Evolutionary conservation across 108 stramenopile species (phyloP), one percentile per base, ranked within the genome.

Genomic region (Stephanodiscus minutulus): DNA sequence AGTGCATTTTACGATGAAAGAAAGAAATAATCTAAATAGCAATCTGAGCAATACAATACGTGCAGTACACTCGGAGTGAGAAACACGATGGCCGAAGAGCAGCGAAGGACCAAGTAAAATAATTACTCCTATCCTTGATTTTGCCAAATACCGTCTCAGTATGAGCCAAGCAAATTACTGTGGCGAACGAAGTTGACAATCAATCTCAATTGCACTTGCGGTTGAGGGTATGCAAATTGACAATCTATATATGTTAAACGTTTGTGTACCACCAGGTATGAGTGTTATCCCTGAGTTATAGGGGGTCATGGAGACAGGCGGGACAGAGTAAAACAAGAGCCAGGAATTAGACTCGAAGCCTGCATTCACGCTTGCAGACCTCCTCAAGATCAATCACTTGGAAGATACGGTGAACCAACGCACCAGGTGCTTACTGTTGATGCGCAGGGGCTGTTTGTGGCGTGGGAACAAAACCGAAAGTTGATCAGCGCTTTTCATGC

Each of bases 371-470:
- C 27, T 27, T 53, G 22, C 27, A 25, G 20, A 25, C 43, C 43
- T 17, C 15, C 43, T 44, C 43, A 44, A 44, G 43, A 44, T 44
- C 43, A 15, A 44, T 44, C 15, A 44, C 43, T 39, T 39, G 39
- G 43, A 44, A 44, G 43, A 44, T 15, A 17, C 13, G 43, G 0
- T 44, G 15, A 44, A 44, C 43, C 13, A 44, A 0, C 15, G 15
- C 15, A 15, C 52, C 25, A 53, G 52, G 52, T 53, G 13, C 39
- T 35, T 60, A 18, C 28, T 44, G 43, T 44, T 44, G 59, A 35
- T 36, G 33, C 21, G 59, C 28, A 10, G 59, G 59, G 29, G 59
- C 59, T 60, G 59, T 58, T 53, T 53, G 22, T 53, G 20, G 25
- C 0, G 13, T 17, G 43, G 3, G 3, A 44, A 17, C 12, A 44